Base-by-base conservation (phyloP, 192 early-diverging fungal species). In the Umbelopsis sp. region DNA sequence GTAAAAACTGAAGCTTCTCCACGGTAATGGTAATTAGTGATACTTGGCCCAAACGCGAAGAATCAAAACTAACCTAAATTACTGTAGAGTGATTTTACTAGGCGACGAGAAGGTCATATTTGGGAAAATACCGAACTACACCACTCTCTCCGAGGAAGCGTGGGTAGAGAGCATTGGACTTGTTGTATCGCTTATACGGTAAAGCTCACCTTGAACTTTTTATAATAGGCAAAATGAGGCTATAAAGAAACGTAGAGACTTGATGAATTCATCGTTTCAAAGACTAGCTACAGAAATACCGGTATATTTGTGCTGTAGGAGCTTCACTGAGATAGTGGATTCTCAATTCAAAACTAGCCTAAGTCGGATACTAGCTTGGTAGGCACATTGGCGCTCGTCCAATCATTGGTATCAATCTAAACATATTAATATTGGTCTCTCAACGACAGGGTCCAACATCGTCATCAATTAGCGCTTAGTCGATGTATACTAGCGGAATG, bases 81-180 rank as follows among this genome's bases (percentile, higher is more conserved):
- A 20, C 7, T n/a, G 4, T 34, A 62, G 56, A 20, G 17, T 62
- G 29, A 62, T 62, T 34, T 32, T 62, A n/a, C 7, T 62, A 32
- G 56, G 29, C 17, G 31, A 62, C 20, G 56, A 62, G 31, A 62
- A 34, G 17, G 56, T 32, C 20, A 62, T 62, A 34, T 62, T 62
- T 31, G 56, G 56, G 31, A 62, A 32, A 26, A 62, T 62, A 14
- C 56, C 56, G 29, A 62, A 34, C 20, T 62, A 62, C 17, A 34
- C 56, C 2, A 36, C 25, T 34, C 31, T 62, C 5, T 62, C 56
- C 29, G 16, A 17, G n/a, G 31, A 62, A 1, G 14, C 4, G 56
- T 62, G 31, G 34, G 56, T 62, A 8, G 20, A 8, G 4, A 14
- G 12, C 3, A 34, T 62, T 21, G 5, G 5, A 16, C 0, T 21